A percentile compares a stretch with the other conserved stretches of the same genome.
phyloP scores from a whole-genome alignment of 768 basidiomycete genomes.

The Fomitopsis serialis region DNA sequence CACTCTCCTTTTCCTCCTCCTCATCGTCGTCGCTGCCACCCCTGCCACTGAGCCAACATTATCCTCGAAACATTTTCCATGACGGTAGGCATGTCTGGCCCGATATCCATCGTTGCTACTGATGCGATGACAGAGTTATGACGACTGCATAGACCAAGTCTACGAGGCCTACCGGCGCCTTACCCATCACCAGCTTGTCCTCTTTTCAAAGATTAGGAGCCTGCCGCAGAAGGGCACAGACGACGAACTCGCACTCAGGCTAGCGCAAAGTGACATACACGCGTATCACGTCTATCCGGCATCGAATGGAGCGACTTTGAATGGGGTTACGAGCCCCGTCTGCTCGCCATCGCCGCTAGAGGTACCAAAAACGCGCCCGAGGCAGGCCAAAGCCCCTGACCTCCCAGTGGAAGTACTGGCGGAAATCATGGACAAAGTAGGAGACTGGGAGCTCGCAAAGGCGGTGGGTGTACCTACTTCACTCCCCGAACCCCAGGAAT shows the following conservation, averaged over 20 bases:
- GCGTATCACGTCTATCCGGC: slow-evolving; percentile 56
- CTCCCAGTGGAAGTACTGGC: slow-evolving; percentile 75
- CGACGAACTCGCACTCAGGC: slow-evolving; percentile 59
- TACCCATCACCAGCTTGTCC: slow-evolving; percentile 58
- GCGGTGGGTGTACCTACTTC: slow-evolving; percentile 73
- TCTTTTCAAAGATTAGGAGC: slow-evolving; percentile 71
- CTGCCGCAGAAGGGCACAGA: slow-evolving; percentile 62
- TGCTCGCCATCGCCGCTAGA: slow-evolving; percentile 10
- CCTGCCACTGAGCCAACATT: background rate
- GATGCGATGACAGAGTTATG: slow-evolving; percentile 14
- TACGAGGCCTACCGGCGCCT: slow-evolving; percentile 67
- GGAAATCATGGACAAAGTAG: slow-evolving; percentile 71
- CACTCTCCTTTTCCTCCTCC: background rate
- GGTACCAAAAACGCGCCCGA: slow-evolving; percentile 20
- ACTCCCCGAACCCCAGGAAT: slow-evolving; percentile 58
- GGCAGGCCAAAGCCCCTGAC: slow-evolving; percentile 40
- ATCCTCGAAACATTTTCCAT: slow-evolving; percentile 1
- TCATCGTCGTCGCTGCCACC: no score
- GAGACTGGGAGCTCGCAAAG: slow-evolving; percentile 80
- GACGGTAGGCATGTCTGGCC: slow-evolving; percentile 10
- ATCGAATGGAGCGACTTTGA: slow-evolving; percentile 14
- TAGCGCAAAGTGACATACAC: slow-evolving; percentile 72
- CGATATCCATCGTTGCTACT: background rate
- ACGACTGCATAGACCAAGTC: slow-evolving; percentile 36
- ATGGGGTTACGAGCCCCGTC: background rate